Conservation (phyloP, 805 yeast species). For the Myxozyma neotropica region DNA sequence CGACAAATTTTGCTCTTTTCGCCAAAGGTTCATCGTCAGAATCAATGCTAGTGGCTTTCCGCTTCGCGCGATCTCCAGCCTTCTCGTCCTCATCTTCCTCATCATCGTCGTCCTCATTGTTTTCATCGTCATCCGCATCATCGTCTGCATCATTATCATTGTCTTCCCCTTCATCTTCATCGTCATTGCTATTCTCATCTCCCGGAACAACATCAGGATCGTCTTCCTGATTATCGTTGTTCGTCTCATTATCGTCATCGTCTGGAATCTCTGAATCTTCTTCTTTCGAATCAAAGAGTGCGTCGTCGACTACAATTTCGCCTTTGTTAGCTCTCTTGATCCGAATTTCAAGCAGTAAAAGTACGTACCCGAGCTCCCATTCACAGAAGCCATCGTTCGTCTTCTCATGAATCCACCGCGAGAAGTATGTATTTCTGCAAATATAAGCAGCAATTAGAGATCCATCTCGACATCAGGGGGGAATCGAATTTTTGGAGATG, state of each 20-base stretch:
- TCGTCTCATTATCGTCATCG: not conserved
- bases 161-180: constrained; percentile 7
- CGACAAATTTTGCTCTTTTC: constrained; percentile 36
- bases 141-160: not conserved
- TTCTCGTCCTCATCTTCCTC: too few relatives aligned
- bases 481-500: too few relatives aligned
- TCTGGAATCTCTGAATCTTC: not conserved
- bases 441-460: too few relatives aligned
- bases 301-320: not conserved
- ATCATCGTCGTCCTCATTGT: constrained; percentile 2
- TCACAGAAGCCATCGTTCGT: too few relatives aligned
- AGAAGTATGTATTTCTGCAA: too few relatives aligned
- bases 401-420: too few relatives aligned
- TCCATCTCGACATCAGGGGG: too few relatives aligned
- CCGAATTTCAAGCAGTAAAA: too few relatives aligned
- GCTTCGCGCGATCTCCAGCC: constrained; percentile 1
- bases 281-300: not conserved
- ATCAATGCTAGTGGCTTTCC: constrained; percentile 38
- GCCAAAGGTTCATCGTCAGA: constrained; percentile 40
- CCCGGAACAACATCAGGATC: not conserved
- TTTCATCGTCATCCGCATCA: constrained; percentile 1
- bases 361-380: too few relatives aligned
- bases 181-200: not conserved
- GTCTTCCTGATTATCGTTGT: not conserved
- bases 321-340: too few relatives aligned